Evolutionary conservation across 768 basidiomycete species (phyloP).

Genomic region (Gyrodon lividus): DNA sequence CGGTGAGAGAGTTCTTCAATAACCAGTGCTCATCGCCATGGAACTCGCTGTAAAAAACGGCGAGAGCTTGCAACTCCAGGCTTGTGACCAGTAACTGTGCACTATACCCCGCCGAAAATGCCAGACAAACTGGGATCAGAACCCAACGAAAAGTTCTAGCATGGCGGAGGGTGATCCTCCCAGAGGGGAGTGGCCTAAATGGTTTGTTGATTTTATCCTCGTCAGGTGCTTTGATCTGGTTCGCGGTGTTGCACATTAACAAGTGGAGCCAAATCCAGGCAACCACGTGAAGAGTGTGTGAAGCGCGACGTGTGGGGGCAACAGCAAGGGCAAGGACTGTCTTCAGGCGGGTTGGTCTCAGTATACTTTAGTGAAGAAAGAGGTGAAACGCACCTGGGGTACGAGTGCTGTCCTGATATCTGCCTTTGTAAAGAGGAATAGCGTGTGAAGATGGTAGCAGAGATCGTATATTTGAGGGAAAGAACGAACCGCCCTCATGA

Average conservation of each 20-base stretch:
- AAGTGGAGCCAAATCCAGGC: slow-evolving; percentile 46
- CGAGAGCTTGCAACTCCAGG: slow-evolving; percentile 17
- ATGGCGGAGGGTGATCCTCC: slow-evolving; percentile 34
- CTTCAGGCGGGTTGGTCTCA: slow-evolving; percentile 17
- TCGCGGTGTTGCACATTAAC: slow-evolving; percentile 38
- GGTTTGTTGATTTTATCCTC: slow-evolving; percentile 44
- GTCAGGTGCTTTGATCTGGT: slow-evolving; percentile 37
- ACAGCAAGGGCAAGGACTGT: slow-evolving; percentile 30
- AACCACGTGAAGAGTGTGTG: slow-evolving; percentile 21
- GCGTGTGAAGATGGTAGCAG: slow-evolving; percentile 19
- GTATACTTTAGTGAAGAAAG: no score
- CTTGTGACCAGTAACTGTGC: slow-evolving; percentile 29
- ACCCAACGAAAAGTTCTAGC: slow-evolving; percentile 38
- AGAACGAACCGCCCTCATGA: no score
- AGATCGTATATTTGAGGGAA: no score
- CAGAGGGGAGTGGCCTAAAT: slow-evolving; percentile 42
- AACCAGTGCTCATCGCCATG: slow-evolving; percentile 28
- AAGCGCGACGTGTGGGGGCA: slow-evolving; percentile 16
- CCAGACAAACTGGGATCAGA: slow-evolving; percentile 31
- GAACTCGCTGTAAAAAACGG: slow-evolving; percentile 36
- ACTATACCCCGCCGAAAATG: slow-evolving; percentile 31
- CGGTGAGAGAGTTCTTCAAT: slow-evolving; percentile 31
- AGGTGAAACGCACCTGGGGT: no score
- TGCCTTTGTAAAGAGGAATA: slow-evolving; percentile 25
- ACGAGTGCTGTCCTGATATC: slow-evolving; percentile 18